phyloP scores from a whole-genome alignment of 768 basidiomycete genomes.

The Pleurotus ostreatus region DNA sequence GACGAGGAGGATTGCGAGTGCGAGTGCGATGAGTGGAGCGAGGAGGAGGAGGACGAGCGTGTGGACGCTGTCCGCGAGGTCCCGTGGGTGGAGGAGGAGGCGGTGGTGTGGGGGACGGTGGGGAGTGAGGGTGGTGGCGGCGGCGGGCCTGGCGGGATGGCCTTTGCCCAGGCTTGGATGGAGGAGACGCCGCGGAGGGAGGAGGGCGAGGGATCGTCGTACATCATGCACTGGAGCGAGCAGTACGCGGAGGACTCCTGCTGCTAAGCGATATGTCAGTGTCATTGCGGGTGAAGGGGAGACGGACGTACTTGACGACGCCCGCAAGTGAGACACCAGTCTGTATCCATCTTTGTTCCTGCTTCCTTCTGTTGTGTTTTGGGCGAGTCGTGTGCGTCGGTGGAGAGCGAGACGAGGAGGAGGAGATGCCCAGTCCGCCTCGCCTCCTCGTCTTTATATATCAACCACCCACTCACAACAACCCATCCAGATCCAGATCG shows the following conservation, averaged over 20 bases:
- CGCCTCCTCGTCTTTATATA: neutral
- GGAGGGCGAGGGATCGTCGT: slow-evolving; percentile 5
- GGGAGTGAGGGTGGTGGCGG: slow-evolving; percentile 16
- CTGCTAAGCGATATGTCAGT: slow-evolving; percentile 13
- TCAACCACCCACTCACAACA: neutral
- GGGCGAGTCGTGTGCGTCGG: too few relatives aligned
- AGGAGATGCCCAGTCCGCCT: neutral
- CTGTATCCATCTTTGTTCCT: slow-evolving; percentile 62
- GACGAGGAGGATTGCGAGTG: slow-evolving; percentile 15
- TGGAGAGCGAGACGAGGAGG: neutral
- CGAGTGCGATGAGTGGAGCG: neutral
- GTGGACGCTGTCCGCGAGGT: slow-evolving; percentile 6
- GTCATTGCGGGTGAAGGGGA: too few relatives aligned
- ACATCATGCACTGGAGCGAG: slow-evolving; percentile 32
- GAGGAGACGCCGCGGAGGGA: slow-evolving; percentile 28
- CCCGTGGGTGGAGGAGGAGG: too few relatives aligned
- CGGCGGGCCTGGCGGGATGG: slow-evolving; percentile 30
- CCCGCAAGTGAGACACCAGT: slow-evolving; percentile 70
- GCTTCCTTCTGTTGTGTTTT: too few relatives aligned
- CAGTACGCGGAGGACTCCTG: slow-evolving; percentile 46
- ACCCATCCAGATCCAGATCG: neutral
- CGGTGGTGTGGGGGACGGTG: slow-evolving; percentile 13
- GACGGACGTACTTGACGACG: slow-evolving; percentile 54
- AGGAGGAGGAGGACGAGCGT: slow-evolving; percentile 16
- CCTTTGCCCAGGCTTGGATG: slow-evolving; percentile 45